Percentiles rank a stretch among this genome's conserved stretches.
phyloP scores from a whole-genome alignment of 2,329 filamentous ascomycete species.

The Colletotrichum tropicicola region DNA sequence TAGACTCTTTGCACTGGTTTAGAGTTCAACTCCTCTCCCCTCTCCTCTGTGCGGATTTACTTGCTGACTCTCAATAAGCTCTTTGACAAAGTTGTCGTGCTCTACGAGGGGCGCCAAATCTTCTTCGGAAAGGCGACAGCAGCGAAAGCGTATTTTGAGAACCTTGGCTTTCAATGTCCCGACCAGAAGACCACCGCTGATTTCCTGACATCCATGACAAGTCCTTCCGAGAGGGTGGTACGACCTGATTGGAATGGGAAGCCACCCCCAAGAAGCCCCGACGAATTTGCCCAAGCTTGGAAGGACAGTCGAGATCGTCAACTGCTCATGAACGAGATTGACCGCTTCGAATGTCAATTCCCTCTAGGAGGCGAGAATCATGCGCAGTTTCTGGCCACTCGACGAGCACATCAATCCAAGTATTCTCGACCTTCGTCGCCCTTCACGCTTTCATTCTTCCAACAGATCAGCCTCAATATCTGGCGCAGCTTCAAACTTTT shows the following conservation, averaged over 20 bases:
- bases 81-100: slow-evolving; percentile 73
- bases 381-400: slow-evolving; percentile 1
- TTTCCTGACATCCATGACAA: slow-evolving; percentile 71
- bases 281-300: slow-evolving; percentile 25
- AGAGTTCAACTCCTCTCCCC: too few relatives aligned
- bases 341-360: slow-evolving; percentile 4
- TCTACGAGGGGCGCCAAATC: slow-evolving; percentile 73
- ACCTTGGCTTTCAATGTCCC: slow-evolving; percentile 69
- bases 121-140: slow-evolving; percentile 70
- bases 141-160: slow-evolving; percentile 72
- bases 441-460: slow-evolving; percentile 55
- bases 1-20: not conserved
- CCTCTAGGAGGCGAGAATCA: slow-evolving; percentile 13
- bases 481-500: slow-evolving; percentile 50
- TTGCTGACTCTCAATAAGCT: slow-evolving; percentile 37
- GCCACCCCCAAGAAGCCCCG: slow-evolving; percentile 11
- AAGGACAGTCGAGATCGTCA: not conserved
- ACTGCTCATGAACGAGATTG: slow-evolving; percentile 2
- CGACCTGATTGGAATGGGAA: not conserved
- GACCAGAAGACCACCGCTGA: slow-evolving; percentile 73
- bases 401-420: slow-evolving; percentile 5
- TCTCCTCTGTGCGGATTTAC: not conserved
- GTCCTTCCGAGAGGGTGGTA: slow-evolving; percentile 35
- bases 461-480: slow-evolving; percentile 54
- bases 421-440: slow-evolving; percentile 52